Conservation (phyloP, 805 yeast genomes). For the Myxozyma neotropica region DNA sequence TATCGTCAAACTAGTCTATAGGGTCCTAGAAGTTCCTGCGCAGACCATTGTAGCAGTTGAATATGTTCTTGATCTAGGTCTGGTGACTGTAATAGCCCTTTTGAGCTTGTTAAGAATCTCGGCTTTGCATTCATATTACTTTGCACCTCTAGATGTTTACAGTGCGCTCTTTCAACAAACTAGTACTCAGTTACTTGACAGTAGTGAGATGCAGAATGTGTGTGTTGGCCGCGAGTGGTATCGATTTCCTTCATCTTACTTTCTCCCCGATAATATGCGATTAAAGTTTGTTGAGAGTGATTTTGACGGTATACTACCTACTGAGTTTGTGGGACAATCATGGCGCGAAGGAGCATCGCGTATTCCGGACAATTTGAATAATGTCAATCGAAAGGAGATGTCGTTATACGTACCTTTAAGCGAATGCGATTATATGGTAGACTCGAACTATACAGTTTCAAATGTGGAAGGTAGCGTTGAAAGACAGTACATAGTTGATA, state of each 20-base stretch:
- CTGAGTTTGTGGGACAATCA: conserved; percentile 59
- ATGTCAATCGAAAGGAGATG: conserved; percentile 65
- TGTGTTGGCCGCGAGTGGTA: conserved; percentile 98
- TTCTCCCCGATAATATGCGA: conserved; percentile 65
- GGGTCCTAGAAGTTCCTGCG: not conserved
- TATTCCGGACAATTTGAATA: conserved; percentile 71
- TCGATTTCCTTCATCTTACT: conserved; percentile 85
- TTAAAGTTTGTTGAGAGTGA: conserved; percentile 72
- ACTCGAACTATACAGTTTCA: conserved; percentile 41
- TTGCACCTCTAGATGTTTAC: conserved; percentile 70
- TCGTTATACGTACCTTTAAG: conserved; percentile 52
- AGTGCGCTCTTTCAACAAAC: conserved; percentile 40
- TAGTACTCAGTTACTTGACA: not conserved
- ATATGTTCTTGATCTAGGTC: not conserved
- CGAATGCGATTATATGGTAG: conserved; percentile 71
- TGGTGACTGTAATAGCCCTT: not conserved
- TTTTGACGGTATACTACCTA: conserved; percentile 86
- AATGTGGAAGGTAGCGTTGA: conserved; percentile 14
- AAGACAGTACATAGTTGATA: conserved; percentile 18
- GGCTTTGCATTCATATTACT: conserved; percentile 66
- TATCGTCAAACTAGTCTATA: not conserved
- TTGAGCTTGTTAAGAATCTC: conserved; percentile 52
- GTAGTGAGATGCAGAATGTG: conserved; percentile 48
- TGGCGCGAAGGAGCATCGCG: conserved; percentile 43
- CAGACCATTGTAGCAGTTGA: not conserved